A percentile compares a stretch with the other conserved stretches of the same genome.
Evolutionary conservation across 1,284 basidiomycete species (phyloP).

Genomic region (Anthracocystis setariae): DNA sequence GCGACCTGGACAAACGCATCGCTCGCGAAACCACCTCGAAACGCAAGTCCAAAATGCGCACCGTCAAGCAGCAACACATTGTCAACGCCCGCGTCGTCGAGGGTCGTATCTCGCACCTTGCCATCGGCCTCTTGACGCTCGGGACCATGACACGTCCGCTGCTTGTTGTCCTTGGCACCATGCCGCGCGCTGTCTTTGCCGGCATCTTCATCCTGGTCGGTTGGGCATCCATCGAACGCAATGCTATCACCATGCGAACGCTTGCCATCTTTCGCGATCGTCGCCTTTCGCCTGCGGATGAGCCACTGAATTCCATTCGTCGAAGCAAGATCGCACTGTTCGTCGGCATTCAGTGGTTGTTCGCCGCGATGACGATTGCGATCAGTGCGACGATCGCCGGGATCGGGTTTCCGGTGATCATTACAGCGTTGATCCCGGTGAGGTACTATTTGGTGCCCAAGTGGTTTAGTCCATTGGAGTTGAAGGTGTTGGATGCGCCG

Average conservation of each 20-base stretch:
- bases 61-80: constrained; percentile 51
- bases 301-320: constrained; percentile 78
- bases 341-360: constrained; percentile 80
- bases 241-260: constrained; percentile 85
- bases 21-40: constrained; percentile 70
- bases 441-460: constrained; percentile 79
- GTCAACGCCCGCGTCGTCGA: constrained; percentile 62
- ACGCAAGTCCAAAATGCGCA: constrained; percentile 20
- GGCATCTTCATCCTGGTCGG: constrained; percentile 67
- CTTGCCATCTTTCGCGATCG: constrained; percentile 83
- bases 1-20: constrained; percentile 45
- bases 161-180: constrained; percentile 64
- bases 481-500: constrained; percentile 85
- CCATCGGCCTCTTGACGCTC: constrained; percentile 64
- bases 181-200: constrained; percentile 61
- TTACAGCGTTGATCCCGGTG: constrained; percentile 85
- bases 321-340: constrained; percentile 82
- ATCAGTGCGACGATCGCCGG: constrained; percentile 83
- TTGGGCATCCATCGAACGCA: constrained; percentile 76
- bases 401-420: constrained; percentile 90
- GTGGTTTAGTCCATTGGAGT: constrained; percentile 82
- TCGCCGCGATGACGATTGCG: constrained; percentile 88
- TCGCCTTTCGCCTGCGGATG: constrained; percentile 36
- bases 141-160: constrained; percentile 67
- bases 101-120: constrained; percentile 63